These are phyloP conservation scores for Talaromyces sp. DNA, from an alignment of 2,329 filamentous ascomycete genomes.

Conservation along the genomic window DNA sequence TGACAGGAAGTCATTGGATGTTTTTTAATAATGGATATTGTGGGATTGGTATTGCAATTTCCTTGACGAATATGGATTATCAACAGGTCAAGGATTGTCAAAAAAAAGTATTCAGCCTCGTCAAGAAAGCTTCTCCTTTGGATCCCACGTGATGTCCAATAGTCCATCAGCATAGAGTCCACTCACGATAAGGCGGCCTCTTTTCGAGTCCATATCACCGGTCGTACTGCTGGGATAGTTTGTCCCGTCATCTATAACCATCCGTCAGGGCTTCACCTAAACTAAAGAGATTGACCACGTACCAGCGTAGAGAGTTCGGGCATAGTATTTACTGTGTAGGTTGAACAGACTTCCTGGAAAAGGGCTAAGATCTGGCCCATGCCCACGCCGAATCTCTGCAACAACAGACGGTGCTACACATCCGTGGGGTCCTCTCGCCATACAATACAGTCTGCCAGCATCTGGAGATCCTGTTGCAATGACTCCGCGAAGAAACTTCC, in stretches of 20 bases:
- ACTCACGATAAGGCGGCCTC: conserved; percentile 12
- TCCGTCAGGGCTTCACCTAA: neutral
- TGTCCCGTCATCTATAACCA: conserved; percentile 12
- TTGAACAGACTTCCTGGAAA: conserved; percentile 12
- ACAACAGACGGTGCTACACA: conserved; percentile 13
- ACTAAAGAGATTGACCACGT: neutral
- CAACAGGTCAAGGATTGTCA: neutral
- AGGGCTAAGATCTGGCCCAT: conserved; percentile 12
- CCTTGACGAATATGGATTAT: neutral
- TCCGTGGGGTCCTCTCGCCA: conserved; percentile 11
- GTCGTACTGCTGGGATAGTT: conserved; percentile 12
- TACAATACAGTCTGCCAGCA: conserved; percentile 9
- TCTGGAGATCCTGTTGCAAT: conserved; percentile 12
- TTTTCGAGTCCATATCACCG: conserved; percentile 14
- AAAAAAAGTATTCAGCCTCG: neutral
- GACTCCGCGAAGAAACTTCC: conserved; percentile 13
- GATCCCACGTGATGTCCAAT: conserved; percentile 14
- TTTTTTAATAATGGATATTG: neutral
- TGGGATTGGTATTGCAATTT: neutral
- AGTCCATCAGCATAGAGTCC: conserved; percentile 14
- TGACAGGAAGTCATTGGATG: neutral
- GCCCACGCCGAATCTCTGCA: conserved; percentile 14
- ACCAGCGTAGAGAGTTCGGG: conserved; percentile 13
- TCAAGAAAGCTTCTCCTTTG: conserved; percentile 8
- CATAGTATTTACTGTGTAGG: conserved; percentile 8